Evolutionary conservation across 2,329 filamentous ascomycete species (phyloP), one percentile per base, ranked within the genome.

Genomic region (Aspergillus amoenus): DNA sequence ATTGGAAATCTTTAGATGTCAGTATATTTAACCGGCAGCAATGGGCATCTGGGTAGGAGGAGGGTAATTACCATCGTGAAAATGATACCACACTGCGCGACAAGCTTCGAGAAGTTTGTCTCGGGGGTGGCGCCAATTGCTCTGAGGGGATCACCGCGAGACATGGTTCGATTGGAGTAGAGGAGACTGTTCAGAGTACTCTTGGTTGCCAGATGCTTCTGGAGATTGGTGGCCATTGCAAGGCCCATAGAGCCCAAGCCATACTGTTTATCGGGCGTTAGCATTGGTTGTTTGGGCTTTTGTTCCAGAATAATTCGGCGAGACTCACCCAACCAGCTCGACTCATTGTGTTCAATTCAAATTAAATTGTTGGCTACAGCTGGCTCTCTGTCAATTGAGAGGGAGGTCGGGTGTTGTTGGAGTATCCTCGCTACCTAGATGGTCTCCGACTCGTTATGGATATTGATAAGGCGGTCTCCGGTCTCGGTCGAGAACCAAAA

Each of bases 231-330:
- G 54, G 76, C 75, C 76, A 78, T 78, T 61, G 72, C 73, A 15
- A 75, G 72, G 59, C 76, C 76, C 76, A 78, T 78, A 34, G 76
- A 78, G 40, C 76, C 76, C 50, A 78, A 74, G 59, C 76, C 76
- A 64, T 74, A 74, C 72, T 74, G 55, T 21, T 43, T 17, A 37
- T 37, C 7, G 34, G 8, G 30, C 4, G 27, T 51, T 42, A 57
- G 41, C 40, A 48, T 24, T 15, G 6, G 12, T 5, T 39, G 12
- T 7, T 32, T n/a, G 30, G 6, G 3, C 6, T n/a, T n/a, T 37
- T n/a, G 13, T 13, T 37, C 15, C 34, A 37, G 34, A n/a, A 37
- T n/a, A 18, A 5, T 48, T 47, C 15, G 34, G 9, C 37, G 7
- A 17, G 27, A 57, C 65, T 58, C 61, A 72, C 72, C 72, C 72